Evolutionary conservation across 2,329 filamentous ascomycete genomes (phyloP), one percentile per base, ranked within the genome.

Genomic region (Fusarium azukiicola): DNA sequence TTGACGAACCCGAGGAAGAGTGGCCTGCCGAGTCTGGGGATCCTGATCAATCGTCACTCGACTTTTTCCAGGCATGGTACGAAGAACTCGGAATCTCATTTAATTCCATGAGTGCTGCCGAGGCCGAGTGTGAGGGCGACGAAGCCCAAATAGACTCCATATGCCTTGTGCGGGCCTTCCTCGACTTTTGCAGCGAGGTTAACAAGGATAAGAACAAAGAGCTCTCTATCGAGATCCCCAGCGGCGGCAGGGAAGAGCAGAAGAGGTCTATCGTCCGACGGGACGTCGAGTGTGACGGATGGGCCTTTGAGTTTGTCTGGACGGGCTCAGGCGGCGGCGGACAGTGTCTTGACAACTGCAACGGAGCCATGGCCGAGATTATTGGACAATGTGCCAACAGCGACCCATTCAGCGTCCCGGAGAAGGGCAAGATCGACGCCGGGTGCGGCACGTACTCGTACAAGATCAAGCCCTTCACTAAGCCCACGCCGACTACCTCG

Each of bases 391-490:
- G 63, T 44, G 63, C 42, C 14, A 16, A 27, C 42, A 21, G 21
- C 12, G 40, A 46, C 42, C 32, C 38, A n/a, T 38, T n/a, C 36
- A 44, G 42, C 40, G 19, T 67, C 42, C 46, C 21, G 63, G 16
- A 47, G 16, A 44, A 49, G 42, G 63, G 63, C 63, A 27, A 27
- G 16, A 27, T 67, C 63, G 63, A 67, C 63, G 42, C 47, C 42
- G 46, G n/a, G 27, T 67, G 63, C 44, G 63, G 63, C 40, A 67
- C 63, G 23, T 67, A 67, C 42, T 23, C 19, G n/a, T 67, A 67
- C 42, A 67, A 38, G n/a, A 44, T 67, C n/a, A 32, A 27, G 42
- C 40, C 13, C 21, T 27, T 21, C 12, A 13, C 23, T 12, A 32
- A 36, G n/a, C 42, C 42, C 16, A 44, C 46, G 44, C 23, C 63